Conservation (phyloP, 2,329 filamentous ascomycete genomes). For the Fonsecaea monophora region DNA sequence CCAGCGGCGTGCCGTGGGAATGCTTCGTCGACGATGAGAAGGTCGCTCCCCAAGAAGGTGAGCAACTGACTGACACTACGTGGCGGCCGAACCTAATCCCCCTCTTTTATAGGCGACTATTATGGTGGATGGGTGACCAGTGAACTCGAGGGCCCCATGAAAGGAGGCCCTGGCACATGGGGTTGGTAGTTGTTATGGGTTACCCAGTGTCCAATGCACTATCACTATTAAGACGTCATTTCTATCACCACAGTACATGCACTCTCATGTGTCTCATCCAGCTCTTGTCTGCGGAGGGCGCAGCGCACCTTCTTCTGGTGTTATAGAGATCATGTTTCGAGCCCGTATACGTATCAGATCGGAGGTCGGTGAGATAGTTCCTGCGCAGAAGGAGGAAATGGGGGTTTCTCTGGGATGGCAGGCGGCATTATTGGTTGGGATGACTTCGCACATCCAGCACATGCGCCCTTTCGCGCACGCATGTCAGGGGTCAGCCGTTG, state of each 20-base stretch:
- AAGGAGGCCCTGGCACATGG: constrained; percentile 54
- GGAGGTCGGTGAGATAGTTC: background rate
- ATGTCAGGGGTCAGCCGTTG: background rate
- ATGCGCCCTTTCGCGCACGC: background rate
- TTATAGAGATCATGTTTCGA: background rate
- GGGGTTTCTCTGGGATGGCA: background rate
- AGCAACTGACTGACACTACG: background rate
- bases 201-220: background rate
- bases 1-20: constrained; percentile 62
- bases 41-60: constrained; percentile 52
- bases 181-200: constrained; percentile 35
- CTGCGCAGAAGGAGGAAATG: background rate
- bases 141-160: constrained; percentile 62
- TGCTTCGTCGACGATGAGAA: constrained; percentile 68
- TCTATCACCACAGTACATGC: background rate
- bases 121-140: constrained; percentile 70
- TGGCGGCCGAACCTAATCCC: background rate
- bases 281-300: background rate
- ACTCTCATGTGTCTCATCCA: background rate
- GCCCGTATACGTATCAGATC: background rate
- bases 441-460: background rate
- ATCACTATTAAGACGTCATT: background rate
- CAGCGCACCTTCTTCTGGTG: background rate
- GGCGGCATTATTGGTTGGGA: background rate
- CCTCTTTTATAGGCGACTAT: constrained; percentile 59